These are phyloP conservation scores for Termitomyces eurrhizus DNA, from an alignment of 768 basidiomycete genomes.

Conservation along the genomic window DNA sequence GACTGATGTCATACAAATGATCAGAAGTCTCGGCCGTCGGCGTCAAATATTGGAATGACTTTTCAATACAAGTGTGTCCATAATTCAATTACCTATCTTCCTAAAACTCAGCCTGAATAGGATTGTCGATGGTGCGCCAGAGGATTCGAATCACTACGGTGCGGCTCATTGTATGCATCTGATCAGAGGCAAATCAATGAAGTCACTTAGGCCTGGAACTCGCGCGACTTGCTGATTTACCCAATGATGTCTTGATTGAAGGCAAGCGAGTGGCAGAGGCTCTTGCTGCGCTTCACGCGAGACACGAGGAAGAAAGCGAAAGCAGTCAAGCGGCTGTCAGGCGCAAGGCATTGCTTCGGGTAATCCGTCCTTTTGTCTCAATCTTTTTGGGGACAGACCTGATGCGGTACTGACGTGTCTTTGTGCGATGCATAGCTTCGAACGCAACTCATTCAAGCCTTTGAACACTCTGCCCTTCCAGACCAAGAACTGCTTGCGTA, in stretches of 20 bases:
- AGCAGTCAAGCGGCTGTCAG: constrained; percentile 54
- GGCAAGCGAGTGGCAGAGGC: constrained; percentile 56
- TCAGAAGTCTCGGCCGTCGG: constrained; percentile 52
- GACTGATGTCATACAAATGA: background rate
- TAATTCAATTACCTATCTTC: background rate
- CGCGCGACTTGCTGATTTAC: constrained; percentile 84
- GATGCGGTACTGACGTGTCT: background rate
- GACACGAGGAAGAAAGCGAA: constrained; percentile 57
- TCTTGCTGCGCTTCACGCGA: constrained; percentile 55
- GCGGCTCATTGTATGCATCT: background rate
- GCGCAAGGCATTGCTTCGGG: constrained; percentile 66
- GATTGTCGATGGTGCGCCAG: constrained; percentile 68
- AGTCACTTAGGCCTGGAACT: constrained; percentile 70
- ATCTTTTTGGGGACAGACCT: background rate
- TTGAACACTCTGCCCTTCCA: constrained; percentile 70
- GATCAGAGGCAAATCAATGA: background rate
- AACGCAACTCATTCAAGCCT: constrained; percentile 70
- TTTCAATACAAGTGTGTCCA: constrained; percentile 72
- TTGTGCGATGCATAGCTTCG: constrained; percentile 43
- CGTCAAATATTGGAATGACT: constrained; percentile 58
- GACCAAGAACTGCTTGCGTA: constrained; percentile 65
- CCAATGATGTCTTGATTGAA: constrained; percentile 61
- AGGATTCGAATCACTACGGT: constrained; percentile 74
- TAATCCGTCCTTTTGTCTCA: constrained; percentile 24
- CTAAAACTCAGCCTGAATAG: constrained; percentile 29